Evolutionary conservation across 208 protist species (phyloP).

Genomic region (Wallacemonas sp.): DNA sequence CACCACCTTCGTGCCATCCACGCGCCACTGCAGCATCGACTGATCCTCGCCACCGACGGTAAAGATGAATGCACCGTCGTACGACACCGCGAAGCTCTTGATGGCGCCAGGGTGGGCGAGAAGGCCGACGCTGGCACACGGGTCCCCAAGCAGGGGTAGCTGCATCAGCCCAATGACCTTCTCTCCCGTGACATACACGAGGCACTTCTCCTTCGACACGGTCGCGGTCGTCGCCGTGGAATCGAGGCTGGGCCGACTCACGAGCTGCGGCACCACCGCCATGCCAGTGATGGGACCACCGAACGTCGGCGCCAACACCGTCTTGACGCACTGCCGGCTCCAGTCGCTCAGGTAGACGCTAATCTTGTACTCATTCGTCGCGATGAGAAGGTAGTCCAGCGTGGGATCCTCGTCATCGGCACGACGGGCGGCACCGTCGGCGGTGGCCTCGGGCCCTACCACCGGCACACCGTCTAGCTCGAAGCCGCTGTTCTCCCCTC

Average conservation of each 20-base stretch:
- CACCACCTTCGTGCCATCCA: conserved; percentile 61
- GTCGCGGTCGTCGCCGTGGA: background rate
- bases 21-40: conserved; percentile 88
- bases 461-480: background rate
- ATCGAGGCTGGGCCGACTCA: background rate
- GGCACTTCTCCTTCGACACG: conserved; percentile 25
- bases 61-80: conserved; percentile 87
- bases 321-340: conserved; percentile 88
- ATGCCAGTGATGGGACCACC: conserved; percentile 85
- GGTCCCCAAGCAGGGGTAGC: conserved; percentile 92
- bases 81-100: conserved; percentile 55
- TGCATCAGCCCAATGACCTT: conserved; percentile 92
- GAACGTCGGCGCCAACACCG: conserved; percentile 90
- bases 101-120: conserved; percentile 92
- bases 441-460: background rate
- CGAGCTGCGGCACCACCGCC: conserved; percentile 28
- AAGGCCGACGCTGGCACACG: conserved; percentile 88
- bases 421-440: background rate
- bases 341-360: conserved; percentile 79
- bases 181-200: conserved; percentile 89
- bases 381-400: conserved; percentile 72
- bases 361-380: conserved; percentile 92
- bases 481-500: conserved; percentile 7
- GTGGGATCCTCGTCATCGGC: conserved; percentile 17
- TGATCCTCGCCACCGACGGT: conserved; percentile 91